Evolutionary conservation across 345 rosid species (phyloP).

Genomic region (Hibiscus trionum): DNA sequence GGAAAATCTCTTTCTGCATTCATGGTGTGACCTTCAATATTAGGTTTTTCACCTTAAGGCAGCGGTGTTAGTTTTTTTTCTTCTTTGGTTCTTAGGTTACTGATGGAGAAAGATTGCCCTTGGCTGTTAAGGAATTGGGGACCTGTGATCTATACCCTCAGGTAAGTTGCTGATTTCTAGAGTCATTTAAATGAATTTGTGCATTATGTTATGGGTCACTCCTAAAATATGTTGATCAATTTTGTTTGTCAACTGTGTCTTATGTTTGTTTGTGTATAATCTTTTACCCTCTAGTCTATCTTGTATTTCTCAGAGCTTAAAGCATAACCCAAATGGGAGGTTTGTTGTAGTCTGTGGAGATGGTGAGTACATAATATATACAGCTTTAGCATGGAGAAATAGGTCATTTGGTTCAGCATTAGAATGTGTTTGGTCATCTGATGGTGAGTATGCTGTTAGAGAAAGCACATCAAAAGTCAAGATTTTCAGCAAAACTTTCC

Average conservation of each 20-base stretch:
- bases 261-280: background rate
- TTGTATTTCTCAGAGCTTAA: conserved; percentile 59
- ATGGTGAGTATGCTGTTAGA: conserved; percentile 96
- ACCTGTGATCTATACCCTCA: conserved; percentile 99
- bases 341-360: conserved; percentile 99
- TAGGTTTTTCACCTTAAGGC: conserved; percentile 4
- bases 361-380: conserved; percentile 95
- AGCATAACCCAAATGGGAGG: conserved; percentile 97
- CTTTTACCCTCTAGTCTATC: background rate
- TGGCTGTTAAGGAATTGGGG: conserved; percentile 98
- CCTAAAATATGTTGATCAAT: background rate
- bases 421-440: conserved; percentile 96
- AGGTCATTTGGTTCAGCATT: conserved; percentile 97
- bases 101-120: conserved; percentile 96
- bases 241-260: background rate
- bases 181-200: conserved; percentile 7
- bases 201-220: background rate
- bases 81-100: conserved; percentile 50
- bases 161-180: conserved; percentile 43
- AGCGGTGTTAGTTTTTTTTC: conserved; percentile 1
- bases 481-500: conserved; percentile 86
- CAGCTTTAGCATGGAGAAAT: conserved; percentile 99
- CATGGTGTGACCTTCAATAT: conserved; percentile 10
- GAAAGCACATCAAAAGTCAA: conserved; percentile 95
- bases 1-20: conserved; percentile 8